Evolutionary conservation across 179 eudicot species (phyloP), one percentile per base, ranked within the genome.

Genomic region (Pouteria campechiana): DNA sequence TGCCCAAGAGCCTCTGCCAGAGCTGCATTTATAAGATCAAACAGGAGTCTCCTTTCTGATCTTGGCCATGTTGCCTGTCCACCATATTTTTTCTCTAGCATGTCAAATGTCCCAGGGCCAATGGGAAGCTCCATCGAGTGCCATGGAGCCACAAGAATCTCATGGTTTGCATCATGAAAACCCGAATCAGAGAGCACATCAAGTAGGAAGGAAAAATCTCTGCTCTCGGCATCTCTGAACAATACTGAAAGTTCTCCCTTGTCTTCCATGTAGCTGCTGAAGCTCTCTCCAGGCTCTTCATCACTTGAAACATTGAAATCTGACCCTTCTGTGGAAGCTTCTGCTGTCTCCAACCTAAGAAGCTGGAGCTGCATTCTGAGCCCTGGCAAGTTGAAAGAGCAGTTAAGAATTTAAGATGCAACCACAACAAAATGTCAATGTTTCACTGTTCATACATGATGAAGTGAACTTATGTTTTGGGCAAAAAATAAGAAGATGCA

Each of bases 351-450:
- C 67, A 64, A 66, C 56, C 76, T 87, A 37, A 92, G 96, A 54
- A 92, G 88, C 43, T 73, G 72, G 49, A 92, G 94, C 58, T 92
- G 96, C 75, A 65, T 71, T 55, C 92, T 63, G 14, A 92, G 78
- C 46, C 68, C 99, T 92, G 37, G 40, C 35, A 48, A 60, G 22
- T 25, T 10, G 25, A 52, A 53, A 41, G 22, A 19, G 34, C 11
- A 9, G 24, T 37, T 32, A 41, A 23, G 33, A 24, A 8, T 27
- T 40, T 27, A 27, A 42, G n/a, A n/a, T n/a, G n/a, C n/a, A n/a
- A n/a, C n/a, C n/a, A n/a, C n/a, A n/a, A n/a, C n/a, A n/a, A n/a
- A n/a, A n/a, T n/a, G n/a, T n/a, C n/a, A n/a, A n/a, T n/a, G n/a
- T n/a, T n/a, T n/a, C n/a, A n/a, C n/a, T n/a, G n/a, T n/a, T n/a